Percentiles rank a stretch among this genome's conserved stretches.
phyloP scores from a whole-genome alignment of 1,284 basidiomycete genomes.

The Rhodofomes roseus region DNA sequence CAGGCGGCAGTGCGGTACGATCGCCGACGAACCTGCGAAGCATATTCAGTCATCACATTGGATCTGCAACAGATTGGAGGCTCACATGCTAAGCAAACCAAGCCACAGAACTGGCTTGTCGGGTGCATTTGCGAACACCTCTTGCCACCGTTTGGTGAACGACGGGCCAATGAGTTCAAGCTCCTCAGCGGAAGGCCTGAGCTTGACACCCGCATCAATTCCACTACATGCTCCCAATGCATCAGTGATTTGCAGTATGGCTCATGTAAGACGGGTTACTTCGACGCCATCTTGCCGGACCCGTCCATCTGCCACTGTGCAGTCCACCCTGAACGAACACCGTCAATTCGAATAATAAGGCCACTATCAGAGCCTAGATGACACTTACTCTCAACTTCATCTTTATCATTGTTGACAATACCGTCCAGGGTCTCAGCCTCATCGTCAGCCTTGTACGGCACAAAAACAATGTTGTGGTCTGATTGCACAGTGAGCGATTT shows the following conservation, averaged over 20 bases:
- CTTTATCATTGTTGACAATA: slow-evolving; percentile 35
- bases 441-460: slow-evolving; percentile 34
- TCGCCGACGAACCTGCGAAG: slow-evolving; percentile 26
- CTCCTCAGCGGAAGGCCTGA: slow-evolving; percentile 42
- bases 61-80: neutral
- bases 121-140: slow-evolving; percentile 38
- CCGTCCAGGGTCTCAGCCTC: slow-evolving; percentile 41
- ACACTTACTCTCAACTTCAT: slow-evolving; percentile 31
- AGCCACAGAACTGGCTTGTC: slow-evolving; percentile 49
- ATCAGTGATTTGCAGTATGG: neutral
- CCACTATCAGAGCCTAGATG: no score
- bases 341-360: no score
- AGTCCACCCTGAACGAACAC: no score
- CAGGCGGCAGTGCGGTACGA: slow-evolving; percentile 15
- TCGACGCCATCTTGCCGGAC: slow-evolving; percentile 45
- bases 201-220: slow-evolving; percentile 44
- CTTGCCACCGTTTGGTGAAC: slow-evolving; percentile 41
- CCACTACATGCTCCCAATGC: slow-evolving; percentile 25
- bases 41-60: neutral
- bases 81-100: slow-evolving; percentile 24
- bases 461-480: slow-evolving; percentile 42
- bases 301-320: slow-evolving; percentile 41
- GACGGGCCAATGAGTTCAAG: slow-evolving; percentile 40
- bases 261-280: slow-evolving; percentile 30
- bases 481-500: neutral